Conservation (phyloP, 345 rosid species). For the Ceriops zippeliana region DNA sequence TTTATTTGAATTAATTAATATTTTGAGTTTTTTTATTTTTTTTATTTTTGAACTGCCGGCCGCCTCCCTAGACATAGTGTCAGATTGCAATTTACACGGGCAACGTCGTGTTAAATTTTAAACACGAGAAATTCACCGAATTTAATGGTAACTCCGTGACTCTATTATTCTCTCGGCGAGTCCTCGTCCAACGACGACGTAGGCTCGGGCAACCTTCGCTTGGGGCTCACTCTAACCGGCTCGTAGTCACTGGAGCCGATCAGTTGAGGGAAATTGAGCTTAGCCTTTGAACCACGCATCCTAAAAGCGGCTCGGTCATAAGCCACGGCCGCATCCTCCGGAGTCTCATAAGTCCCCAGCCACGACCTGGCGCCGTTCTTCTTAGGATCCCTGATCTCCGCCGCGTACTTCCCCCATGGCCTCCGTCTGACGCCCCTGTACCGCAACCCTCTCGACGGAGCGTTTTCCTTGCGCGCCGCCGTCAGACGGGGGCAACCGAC, state of each 20-base stretch:
- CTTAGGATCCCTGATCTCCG: conserved; percentile 3
- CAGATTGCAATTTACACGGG: too few relatives aligned
- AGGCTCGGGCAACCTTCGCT: conserved; percentile 32
- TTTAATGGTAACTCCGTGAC: too few relatives aligned
- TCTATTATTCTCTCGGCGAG: conserved; percentile 3
- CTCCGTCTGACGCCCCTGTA: conserved; percentile 2
- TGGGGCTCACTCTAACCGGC: conserved; percentile 43
- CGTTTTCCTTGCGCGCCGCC: neutral
- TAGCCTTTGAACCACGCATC: conserved; percentile 52
- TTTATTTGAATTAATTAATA: too few relatives aligned
- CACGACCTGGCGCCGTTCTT: conserved; percentile 19
- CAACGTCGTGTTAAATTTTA: too few relatives aligned
- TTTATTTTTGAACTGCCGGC: too few relatives aligned
- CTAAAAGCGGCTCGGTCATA: conserved; percentile 55
- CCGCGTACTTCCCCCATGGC: conserved; percentile 1
- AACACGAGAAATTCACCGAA: too few relatives aligned
- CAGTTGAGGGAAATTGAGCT: conserved; percentile 56
- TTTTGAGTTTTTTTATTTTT: too few relatives aligned
- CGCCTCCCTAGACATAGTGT: too few relatives aligned
- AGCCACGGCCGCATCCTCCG: conserved; percentile 46
- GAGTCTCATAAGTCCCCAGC: conserved; percentile 22
- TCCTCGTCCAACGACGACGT: neutral
- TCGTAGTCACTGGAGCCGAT: conserved; percentile 35
- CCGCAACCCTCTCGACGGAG: neutral
- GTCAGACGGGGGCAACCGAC: neutral